Conservation (phyloP, 1,284 basidiomycete genomes). For the Puccinia triticina region DNA sequence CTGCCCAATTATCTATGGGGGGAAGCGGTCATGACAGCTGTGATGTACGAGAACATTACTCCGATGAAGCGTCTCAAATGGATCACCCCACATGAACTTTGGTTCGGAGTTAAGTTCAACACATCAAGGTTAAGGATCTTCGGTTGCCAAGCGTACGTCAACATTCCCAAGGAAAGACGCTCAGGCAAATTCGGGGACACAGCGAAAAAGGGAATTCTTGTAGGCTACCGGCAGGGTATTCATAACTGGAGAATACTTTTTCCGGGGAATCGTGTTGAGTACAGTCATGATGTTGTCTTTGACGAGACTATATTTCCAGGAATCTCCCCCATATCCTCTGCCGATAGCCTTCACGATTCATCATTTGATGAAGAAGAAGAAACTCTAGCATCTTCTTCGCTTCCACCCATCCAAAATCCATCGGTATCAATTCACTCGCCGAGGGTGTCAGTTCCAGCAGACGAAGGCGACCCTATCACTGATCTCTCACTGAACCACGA, state of each 20-base stretch:
- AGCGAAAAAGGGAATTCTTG: background rate
- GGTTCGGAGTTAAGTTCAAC: background rate
- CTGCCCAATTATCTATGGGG: conserved; percentile 55
- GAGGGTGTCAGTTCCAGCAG: no score
- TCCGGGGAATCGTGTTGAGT: background rate
- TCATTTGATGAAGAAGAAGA: no score
- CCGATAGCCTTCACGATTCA: no score
- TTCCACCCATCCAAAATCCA: no score
- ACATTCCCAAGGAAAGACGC: background rate
- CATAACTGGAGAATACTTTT: conserved; percentile 4
- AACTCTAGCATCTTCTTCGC: no score
- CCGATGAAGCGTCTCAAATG: conserved; percentile 33
- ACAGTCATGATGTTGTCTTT: conserved; percentile 7
- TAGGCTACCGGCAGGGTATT: background rate
- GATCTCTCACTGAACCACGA: no score
- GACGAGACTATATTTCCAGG: background rate
- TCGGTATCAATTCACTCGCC: no score
- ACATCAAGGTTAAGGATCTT: background rate
- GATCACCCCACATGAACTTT: background rate
- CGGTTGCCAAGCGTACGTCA: conserved; percentile 8
- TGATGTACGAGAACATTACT: no score
- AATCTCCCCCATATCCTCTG: no score
- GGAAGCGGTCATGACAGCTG: conserved; percentile 57
- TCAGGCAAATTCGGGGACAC: conserved; percentile 6
- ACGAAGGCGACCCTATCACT: no score